Conservation (phyloP, 2,329 filamentous ascomycete genomes). For the Chaetomiaceae sp. region DNA sequence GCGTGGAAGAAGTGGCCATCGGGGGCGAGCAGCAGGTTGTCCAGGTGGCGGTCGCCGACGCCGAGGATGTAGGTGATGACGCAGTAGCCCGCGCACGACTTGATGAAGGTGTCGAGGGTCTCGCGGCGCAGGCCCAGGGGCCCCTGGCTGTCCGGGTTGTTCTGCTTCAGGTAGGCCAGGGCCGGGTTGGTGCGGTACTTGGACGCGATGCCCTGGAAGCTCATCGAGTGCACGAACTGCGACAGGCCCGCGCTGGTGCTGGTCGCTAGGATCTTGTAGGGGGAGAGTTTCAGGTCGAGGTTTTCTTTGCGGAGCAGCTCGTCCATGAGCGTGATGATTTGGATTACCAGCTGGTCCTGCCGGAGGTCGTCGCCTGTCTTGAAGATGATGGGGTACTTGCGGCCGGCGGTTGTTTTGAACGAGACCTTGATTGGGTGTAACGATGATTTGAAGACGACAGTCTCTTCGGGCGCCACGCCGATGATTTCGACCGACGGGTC, state of each 20-base stretch:
- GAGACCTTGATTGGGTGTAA: slow-evolving; percentile 85
- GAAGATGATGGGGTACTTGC: slow-evolving; percentile 88
- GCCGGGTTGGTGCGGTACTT: slow-evolving; percentile 72
- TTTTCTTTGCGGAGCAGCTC: slow-evolving; percentile 93
- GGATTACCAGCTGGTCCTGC: slow-evolving; percentile 94
- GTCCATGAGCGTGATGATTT: slow-evolving; percentile 97
- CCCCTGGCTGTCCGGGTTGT: slow-evolving; percentile 80
- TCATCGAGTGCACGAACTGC: slow-evolving; percentile 86
- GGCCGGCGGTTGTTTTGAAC: slow-evolving; percentile 73
- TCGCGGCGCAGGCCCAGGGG: slow-evolving; percentile 85
- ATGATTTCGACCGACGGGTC: slow-evolving; percentile 77
- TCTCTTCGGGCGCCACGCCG: slow-evolving; percentile 76
- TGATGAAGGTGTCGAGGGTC: slow-evolving; percentile 89
- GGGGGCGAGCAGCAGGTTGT: slow-evolving; percentile 86
- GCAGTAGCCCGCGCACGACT: slow-evolving; percentile 94
- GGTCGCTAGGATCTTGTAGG: slow-evolving; percentile 93
- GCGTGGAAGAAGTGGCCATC: slow-evolving; percentile 96
- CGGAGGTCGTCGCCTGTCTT: slow-evolving; percentile 95
- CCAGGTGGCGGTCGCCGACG: slow-evolving; percentile 90
- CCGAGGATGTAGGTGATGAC: slow-evolving; percentile 97
- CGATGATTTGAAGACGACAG: slow-evolving; percentile 91
- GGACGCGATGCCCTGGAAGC: slow-evolving; percentile 72
- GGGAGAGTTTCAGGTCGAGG: slow-evolving; percentile 86
- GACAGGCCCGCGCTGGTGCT: slow-evolving; percentile 83
- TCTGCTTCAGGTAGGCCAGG: slow-evolving; percentile 76